phyloP scores from a whole-genome alignment of 306 rosid species.

The Styphnolobium japonicum region DNA sequence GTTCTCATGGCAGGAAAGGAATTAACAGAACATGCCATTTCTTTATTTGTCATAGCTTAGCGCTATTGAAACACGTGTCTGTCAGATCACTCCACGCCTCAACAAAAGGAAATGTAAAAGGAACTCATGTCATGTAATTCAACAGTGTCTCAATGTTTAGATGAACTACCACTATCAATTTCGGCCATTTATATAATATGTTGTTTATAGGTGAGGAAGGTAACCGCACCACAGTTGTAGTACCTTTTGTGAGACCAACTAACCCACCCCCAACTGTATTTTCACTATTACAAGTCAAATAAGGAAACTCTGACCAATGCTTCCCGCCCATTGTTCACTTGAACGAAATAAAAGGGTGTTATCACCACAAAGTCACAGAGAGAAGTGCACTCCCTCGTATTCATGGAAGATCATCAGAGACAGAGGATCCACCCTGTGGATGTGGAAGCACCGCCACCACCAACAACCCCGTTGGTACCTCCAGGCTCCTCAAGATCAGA shows the following conservation, averaged over 20 bases:
- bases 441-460: constrained; percentile 44
- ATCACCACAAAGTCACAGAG: neutral
- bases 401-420: constrained; percentile 61
- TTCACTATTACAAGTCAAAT: constrained; percentile 28
- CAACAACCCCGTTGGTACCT: constrained; percentile 33
- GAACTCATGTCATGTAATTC: constrained; percentile 18
- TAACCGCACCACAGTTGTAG: constrained; percentile 33
- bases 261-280: neutral
- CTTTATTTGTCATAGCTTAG: neutral
- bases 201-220: constrained; percentile 56
- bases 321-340: neutral
- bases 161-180: constrained; percentile 42
- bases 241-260: constrained; percentile 15
- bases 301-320: neutral
- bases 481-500: constrained; percentile 37
- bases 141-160: constrained; percentile 32
- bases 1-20: neutral
- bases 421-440: constrained; percentile 68
- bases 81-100: neutral
- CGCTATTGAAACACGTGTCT: neutral
- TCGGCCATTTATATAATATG: neutral
- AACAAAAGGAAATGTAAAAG: neutral
- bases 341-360: neutral
- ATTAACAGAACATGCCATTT: constrained; percentile 19
- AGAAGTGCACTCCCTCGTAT: neutral